Conservation (phyloP, 108 stramenopile species). For the Pelagomonas calceolata region DNA sequence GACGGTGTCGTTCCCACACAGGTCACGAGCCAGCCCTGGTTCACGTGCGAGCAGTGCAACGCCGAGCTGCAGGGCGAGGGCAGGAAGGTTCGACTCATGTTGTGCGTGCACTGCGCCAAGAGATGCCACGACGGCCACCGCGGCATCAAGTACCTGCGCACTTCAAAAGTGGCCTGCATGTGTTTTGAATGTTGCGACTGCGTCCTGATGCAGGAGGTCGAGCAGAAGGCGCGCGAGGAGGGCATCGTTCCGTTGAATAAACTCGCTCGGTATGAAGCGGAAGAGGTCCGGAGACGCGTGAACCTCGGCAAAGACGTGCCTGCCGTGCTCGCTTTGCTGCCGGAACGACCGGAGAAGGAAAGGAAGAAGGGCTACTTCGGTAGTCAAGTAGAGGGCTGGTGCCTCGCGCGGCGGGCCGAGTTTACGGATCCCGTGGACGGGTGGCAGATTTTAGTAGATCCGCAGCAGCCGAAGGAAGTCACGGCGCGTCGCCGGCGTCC, state of each 20-base stretch:
- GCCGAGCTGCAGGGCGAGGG: not conserved
- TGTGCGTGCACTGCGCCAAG: not conserved
- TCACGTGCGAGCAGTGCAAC: not conserved
- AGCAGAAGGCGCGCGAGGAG: too few species aligned
- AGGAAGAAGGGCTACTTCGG: not conserved
- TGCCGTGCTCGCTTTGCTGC: constrained; percentile 5
- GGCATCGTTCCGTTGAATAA: too few species aligned
- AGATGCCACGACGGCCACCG: not conserved
- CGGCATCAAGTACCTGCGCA: not conserved
- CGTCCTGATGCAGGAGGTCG: too few species aligned
- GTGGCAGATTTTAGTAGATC: constrained; percentile 14
- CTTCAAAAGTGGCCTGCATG: not conserved
- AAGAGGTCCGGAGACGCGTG: not conserved
- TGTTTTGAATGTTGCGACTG: not conserved
- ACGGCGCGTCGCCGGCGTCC: too few species aligned
- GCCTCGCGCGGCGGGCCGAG: not conserved
- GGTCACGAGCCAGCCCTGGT: not conserved
- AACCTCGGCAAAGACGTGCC: not conserved
- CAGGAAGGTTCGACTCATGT: not conserved
- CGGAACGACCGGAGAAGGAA: not conserved
- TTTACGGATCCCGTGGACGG: not conserved
- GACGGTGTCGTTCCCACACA: not conserved
- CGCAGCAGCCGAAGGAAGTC: not conserved
- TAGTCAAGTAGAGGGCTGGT: constrained; percentile 7
- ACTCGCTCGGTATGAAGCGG: constrained; percentile 2